A percentile compares a stretch with the other conserved stretches of the same genome.
phyloP scores from a whole-genome alignment of 2,329 filamentous ascomycete species.

The Aspergillus melleus region DNA sequence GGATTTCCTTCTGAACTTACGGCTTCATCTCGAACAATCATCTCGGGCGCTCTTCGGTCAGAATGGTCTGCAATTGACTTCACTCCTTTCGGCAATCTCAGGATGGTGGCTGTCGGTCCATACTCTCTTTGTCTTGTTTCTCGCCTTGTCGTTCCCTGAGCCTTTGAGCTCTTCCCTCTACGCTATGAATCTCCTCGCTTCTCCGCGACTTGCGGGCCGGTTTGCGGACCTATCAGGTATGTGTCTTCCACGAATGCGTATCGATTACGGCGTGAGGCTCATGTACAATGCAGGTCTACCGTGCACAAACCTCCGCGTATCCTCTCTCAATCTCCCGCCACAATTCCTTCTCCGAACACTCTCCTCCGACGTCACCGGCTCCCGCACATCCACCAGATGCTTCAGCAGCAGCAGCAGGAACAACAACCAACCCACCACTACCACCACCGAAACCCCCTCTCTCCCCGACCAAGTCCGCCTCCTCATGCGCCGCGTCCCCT shows the following conservation, averaged over 20 bases:
- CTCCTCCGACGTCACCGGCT: conserved; percentile 9
- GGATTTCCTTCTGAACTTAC: background rate
- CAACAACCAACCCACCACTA: conserved; percentile 1
- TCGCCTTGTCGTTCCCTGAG: background rate
- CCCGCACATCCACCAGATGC: background rate
- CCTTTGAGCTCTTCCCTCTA: background rate
- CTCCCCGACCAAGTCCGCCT: conserved; percentile 42
- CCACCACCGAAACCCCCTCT: background rate
- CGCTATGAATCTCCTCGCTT: background rate
- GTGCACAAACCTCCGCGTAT: background rate
- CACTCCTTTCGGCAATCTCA: background rate
- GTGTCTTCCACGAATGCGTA: background rate
- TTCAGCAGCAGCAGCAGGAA: background rate
- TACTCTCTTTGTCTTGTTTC: background rate
- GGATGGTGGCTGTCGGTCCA: background rate
- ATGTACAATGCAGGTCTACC: background rate
- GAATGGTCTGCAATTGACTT: background rate
- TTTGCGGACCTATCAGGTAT: background rate
- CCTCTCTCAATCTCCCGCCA: background rate
- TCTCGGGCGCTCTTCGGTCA: background rate
- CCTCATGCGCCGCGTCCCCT: conserved; percentile 56
- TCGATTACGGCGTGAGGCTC: background rate
- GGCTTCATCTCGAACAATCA: background rate
- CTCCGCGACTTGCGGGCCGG: background rate
- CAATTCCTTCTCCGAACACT: conserved; percentile 19